These are phyloP conservation scores for Fusarium austroafricanum DNA, from an alignment of 2,329 filamentous ascomycete genomes.

Conservation along the genomic window DNA sequence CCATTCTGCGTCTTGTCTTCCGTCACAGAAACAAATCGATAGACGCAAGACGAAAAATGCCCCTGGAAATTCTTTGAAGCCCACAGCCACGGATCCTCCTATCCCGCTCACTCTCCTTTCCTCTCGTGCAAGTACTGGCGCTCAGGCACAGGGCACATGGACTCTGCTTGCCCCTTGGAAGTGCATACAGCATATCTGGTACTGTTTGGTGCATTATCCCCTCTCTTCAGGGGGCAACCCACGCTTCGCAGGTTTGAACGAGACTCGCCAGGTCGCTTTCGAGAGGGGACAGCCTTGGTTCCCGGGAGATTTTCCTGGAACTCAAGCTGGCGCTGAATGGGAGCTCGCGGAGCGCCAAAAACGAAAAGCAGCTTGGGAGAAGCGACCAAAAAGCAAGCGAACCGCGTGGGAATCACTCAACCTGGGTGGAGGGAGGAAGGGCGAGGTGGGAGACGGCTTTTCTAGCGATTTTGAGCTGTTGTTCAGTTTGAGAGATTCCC, in stretches of 20 bases:
- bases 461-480: constrained; percentile 84
- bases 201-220: constrained; percentile 83
- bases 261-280: constrained; percentile 83
- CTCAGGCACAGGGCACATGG: constrained; percentile 76
- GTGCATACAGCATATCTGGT: constrained; percentile 87
- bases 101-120: constrained; percentile 82
- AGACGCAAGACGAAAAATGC: constrained; percentile 73
- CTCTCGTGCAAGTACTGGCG: constrained; percentile 61
- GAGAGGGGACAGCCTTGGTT: constrained; percentile 85
- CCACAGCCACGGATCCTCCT: constrained; percentile 71
- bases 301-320: constrained; percentile 85
- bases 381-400: constrained; percentile 84
- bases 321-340: constrained; percentile 82
- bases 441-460: constrained; percentile 85
- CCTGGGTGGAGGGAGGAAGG: constrained; percentile 78
- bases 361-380: constrained; percentile 81
- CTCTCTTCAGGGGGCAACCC: constrained; percentile 83
- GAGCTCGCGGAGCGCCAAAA: constrained; percentile 75
- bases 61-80: constrained; percentile 71
- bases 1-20: constrained; percentile 71
- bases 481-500: constrained; percentile 53
- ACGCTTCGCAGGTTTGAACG: constrained; percentile 82
- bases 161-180: constrained; percentile 90
- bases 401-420: constrained; percentile 79
- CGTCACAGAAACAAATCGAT: constrained; percentile 85